These are phyloP conservation scores for Hypoxylon rubiginosum DNA, from an alignment of 2,329 filamentous ascomycete species.

Conservation along the genomic window DNA sequence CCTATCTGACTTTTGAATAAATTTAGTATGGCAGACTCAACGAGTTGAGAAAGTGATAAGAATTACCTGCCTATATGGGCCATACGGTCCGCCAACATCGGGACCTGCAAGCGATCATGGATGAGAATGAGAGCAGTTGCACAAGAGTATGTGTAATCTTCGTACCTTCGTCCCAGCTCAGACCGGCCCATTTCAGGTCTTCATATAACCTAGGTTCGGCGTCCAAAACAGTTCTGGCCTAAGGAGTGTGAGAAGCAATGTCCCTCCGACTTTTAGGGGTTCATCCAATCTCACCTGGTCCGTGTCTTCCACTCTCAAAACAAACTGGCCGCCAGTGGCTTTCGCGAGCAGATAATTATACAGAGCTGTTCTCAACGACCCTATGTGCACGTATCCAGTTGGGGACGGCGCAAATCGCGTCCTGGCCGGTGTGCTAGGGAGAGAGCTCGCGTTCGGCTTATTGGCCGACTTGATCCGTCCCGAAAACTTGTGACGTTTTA, in stretches of 20 bases:
- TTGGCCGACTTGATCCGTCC: conserved; percentile 39
- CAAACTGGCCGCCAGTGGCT: conserved; percentile 88
- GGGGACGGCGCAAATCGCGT: conserved; percentile 96
- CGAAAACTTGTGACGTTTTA: conserved; percentile 48
- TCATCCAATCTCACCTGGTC: conserved; percentile 75
- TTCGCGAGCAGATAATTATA: conserved; percentile 95
- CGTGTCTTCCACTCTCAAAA: conserved; percentile 94
- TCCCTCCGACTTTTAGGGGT: conserved; percentile 9
- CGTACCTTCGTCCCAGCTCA: conserved; percentile 92
- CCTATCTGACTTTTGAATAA: conserved; percentile 76
- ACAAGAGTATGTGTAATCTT: neutral
- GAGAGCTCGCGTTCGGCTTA: conserved; percentile 47
- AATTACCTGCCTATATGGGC: conserved; percentile 85
- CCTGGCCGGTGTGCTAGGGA: conserved; percentile 72
- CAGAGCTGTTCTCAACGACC: conserved; percentile 91
- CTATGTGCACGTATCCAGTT: conserved; percentile 92
- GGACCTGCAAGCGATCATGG: conserved; percentile 69
- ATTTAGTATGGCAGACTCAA: conserved; percentile 3
- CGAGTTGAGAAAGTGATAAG: neutral
- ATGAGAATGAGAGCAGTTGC: conserved; percentile 28
- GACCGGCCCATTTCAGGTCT: conserved; percentile 88
- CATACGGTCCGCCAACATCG: conserved; percentile 81
- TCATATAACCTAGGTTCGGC: conserved; percentile 83
- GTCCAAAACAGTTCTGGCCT: conserved; percentile 85
- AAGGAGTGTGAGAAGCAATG: conserved; percentile 8